phyloP scores from a whole-genome alignment of 2,329 filamentous ascomycete species.

The Sarocladiaceae sp. region DNA sequence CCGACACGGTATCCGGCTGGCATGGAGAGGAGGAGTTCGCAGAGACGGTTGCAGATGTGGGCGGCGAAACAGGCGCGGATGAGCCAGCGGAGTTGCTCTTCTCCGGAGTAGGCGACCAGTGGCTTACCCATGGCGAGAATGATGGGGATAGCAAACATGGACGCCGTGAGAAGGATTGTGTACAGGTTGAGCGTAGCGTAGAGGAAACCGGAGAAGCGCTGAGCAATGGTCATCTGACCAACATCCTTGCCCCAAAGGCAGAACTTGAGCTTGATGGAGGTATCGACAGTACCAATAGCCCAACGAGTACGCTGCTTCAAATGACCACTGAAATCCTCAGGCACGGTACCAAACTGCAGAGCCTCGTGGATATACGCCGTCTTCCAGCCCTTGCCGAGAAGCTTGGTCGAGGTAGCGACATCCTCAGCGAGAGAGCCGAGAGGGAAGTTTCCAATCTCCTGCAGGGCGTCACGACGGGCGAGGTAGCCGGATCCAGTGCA shows the following conservation, averaged over 20 bases:
- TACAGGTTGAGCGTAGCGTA: conserved; percentile 53
- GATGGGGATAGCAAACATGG: conserved; percentile 55
- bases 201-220: conserved; percentile 56
- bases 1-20: conserved; percentile 57
- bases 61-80: conserved; percentile 51
- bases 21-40: conserved; percentile 54
- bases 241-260: conserved; percentile 52
- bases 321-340: conserved; percentile 51
- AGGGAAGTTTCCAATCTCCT: conserved; percentile 59
- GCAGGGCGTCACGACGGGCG: conserved; percentile 53
- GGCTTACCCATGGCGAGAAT: conserved; percentile 53
- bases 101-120: conserved; percentile 50
- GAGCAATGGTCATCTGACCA: conserved; percentile 48
- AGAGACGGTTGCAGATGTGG: conserved; percentile 47
- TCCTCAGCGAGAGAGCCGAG: conserved; percentile 58
- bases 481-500: conserved; percentile 62
- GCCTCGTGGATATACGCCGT: conserved; percentile 57
- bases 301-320: conserved; percentile 54
- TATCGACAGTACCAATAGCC: conserved; percentile 54
- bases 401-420: conserved; percentile 52
- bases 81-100: conserved; percentile 53
- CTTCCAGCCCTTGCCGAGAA: conserved; percentile 58
- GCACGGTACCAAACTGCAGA: conserved; percentile 56
- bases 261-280: conserved; percentile 56
- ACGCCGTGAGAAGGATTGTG: conserved; percentile 49